Evolutionary conservation across 2,329 filamentous ascomycete species (phyloP).

Genomic region (Epichloe sibirici): DNA sequence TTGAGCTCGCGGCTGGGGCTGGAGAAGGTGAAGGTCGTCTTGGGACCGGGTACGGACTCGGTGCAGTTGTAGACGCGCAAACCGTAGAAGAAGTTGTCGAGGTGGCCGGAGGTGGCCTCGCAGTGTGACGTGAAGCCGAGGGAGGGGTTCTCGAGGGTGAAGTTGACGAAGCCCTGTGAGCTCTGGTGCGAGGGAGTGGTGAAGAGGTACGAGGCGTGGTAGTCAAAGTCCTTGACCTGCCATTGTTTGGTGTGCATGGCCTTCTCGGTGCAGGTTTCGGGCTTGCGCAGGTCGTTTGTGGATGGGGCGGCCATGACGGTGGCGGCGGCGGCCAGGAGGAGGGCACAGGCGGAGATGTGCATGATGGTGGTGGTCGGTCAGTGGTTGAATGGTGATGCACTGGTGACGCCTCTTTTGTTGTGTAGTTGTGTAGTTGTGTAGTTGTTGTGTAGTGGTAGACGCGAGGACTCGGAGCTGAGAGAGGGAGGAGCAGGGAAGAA

Average conservation of each 20-base stretch:
- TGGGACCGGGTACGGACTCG: slow-evolving; percentile 14
- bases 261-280: slow-evolving; percentile 11
- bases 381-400: background rate
- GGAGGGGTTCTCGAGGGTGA: slow-evolving; percentile 36
- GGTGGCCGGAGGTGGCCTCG: slow-evolving; percentile 27
- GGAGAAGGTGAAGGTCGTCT: slow-evolving; percentile 31
- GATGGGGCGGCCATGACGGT: slow-evolving; percentile 14
- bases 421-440: background rate
- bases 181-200: slow-evolving; percentile 39
- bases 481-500: too few relatives aligned
- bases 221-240: slow-evolving; percentile 33
- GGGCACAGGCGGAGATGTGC: slow-evolving; percentile 9
- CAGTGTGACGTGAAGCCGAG: slow-evolving; percentile 26
- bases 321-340: slow-evolving; percentile 15
- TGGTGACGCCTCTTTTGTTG: background rate
- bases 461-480: too few relatives aligned
- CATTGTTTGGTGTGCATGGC: slow-evolving; percentile 19
- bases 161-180: slow-evolving; percentile 33
- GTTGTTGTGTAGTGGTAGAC: too few relatives aligned
- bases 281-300: background rate
- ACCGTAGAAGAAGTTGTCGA: slow-evolving; percentile 39
- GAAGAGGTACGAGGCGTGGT: slow-evolving; percentile 36
- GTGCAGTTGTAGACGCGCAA: slow-evolving; percentile 31
- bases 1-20: slow-evolving; percentile 22
- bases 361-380: slow-evolving; percentile 5